Conservation (phyloP, 73 alveolate genomes). For the Paramecium sonneborni region DNA sequence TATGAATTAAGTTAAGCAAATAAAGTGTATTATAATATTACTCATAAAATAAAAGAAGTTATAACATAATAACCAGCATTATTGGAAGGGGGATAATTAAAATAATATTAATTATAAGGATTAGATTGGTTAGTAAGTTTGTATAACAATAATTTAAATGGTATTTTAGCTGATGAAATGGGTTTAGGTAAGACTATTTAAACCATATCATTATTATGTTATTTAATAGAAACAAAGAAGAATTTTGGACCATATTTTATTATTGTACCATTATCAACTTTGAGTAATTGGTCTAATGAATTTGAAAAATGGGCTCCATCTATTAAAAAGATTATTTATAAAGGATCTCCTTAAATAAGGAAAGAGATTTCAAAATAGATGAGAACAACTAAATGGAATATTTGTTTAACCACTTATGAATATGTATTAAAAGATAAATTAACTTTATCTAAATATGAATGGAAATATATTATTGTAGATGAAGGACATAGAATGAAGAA, state of each 20-base stretch:
- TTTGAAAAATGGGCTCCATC: conserved; percentile 98
- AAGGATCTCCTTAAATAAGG: conserved; percentile 91
- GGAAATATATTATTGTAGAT: conserved; percentile 96
- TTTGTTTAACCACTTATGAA: conserved; percentile 96
- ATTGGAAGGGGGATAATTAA: conserved; percentile 88
- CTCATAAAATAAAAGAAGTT: conserved; percentile 96
- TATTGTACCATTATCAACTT: conserved; percentile 97
- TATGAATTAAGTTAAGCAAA: conserved; percentile 69
- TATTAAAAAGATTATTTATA: conserved; percentile 88
- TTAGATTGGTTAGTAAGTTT: conserved; percentile 96
- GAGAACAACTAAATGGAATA: conserved; percentile 85
- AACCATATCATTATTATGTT: conserved; percentile 92
- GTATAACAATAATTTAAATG: conserved; percentile 95
- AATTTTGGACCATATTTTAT: conserved; percentile 98
- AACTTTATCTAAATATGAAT: conserved; percentile 84
- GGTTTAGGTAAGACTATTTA: conserved; percentile 99
- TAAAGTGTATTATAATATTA: conserved; percentile 88
- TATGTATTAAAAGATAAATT: conserved; percentile 93
- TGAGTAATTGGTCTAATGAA: conserved; percentile 97
- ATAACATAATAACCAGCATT: conserved; percentile 86
- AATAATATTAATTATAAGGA: conserved; percentile 88
- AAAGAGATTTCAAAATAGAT: conserved; percentile 73
- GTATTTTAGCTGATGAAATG: conserved; percentile 99
- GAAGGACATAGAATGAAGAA: conserved; percentile 99
- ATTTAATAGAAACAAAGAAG: conserved; percentile 88